Conservation (phyloP, 352 stramenopile genomes). For the Globisporangium cylindrosporum region DNA sequence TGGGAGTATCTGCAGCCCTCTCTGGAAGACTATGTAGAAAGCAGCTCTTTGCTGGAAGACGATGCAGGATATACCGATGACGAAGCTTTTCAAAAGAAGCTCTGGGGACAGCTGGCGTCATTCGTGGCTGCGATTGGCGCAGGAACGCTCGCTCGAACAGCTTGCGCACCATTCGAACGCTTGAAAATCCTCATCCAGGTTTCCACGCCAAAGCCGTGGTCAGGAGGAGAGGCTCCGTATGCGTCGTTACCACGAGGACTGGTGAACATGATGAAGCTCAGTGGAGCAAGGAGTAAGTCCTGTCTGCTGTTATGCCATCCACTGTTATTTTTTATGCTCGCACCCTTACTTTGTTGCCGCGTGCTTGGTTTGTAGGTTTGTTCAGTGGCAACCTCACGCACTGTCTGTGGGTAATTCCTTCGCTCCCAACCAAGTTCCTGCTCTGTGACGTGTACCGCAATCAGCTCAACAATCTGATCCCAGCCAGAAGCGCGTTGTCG, state of each 20-base stretch:
- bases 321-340: not conserved
- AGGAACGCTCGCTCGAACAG: constrained; percentile 58
- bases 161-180: constrained; percentile 69
- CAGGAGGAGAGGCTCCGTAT: constrained; percentile 32
- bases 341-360: not conserved
- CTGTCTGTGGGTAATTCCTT: constrained; percentile 80
- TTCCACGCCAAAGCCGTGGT: constrained; percentile 20
- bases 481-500: not conserved
- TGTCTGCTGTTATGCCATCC: not conserved
- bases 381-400: constrained; percentile 81
- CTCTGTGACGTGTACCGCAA: constrained; percentile 69
- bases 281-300: constrained; percentile 42
- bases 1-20: constrained; percentile 49
- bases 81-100: constrained; percentile 17
- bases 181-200: constrained; percentile 85
- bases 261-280: constrained; percentile 67
- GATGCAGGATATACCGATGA: not conserved
- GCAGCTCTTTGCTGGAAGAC: not conserved
- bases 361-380: constrained; percentile 29
- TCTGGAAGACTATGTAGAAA: constrained; percentile 16
- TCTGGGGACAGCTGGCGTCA: constrained; percentile 43
- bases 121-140: constrained; percentile 63
- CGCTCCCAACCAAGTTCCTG: constrained; percentile 76
- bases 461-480: constrained; percentile 35
- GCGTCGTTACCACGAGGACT: constrained; percentile 45